Evolutionary conservation across 106 monocot genomes (phyloP), one percentile per base, ranked within the genome.

Genomic region (Dioscorea alata): DNA sequence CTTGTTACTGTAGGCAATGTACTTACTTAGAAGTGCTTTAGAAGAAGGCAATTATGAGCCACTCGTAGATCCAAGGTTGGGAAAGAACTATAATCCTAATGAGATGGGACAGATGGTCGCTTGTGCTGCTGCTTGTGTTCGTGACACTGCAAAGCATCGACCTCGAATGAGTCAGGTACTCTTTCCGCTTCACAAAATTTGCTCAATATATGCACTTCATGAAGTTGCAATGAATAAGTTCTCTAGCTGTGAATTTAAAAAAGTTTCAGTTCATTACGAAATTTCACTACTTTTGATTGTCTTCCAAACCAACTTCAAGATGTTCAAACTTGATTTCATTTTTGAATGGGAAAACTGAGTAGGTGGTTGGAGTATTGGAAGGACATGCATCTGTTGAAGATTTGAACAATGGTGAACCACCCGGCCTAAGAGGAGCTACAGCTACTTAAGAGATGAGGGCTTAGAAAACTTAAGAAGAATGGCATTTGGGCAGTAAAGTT

Each of bases 161-260:
- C 81, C 85, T 63, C 60, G 75, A 19, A 85, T 85, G 85, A 78
- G 85, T 72, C 81, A 85, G 81, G 85, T 85, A 31, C 24, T 31
- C 18, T 52, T 54, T 54, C 54, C 2, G 3, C 54, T 18, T 8
- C 15, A 54, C 5, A 19, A 54, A 19, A 54, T 16, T 54, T 19
- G 18, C 15, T 54, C 19, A 16, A 8, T 18, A 54, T 54, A 8
- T 51, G 4, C 18, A 18, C 13, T 54, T 19, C 54, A 16, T 54
- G 9, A 18, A 18, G 54, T 54, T 54, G 54, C 54, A 16, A 54
- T 54, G 19, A 15, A 8, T 18, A 54, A 13, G 5, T 5, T 54
- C 13, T 54, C 54, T 3, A 19, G 13, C 51, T 17, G 15, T 18
- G 15, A 18, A 18, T 54, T 15, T 54, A 19, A 16, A 4, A 54